A percentile compares a stretch with the other conserved stretches of the same genome.
Conservation (phyloP, 2,329 filamentous ascomycete species). For the Monilinia vaccinii-corymbosi region DNA sequence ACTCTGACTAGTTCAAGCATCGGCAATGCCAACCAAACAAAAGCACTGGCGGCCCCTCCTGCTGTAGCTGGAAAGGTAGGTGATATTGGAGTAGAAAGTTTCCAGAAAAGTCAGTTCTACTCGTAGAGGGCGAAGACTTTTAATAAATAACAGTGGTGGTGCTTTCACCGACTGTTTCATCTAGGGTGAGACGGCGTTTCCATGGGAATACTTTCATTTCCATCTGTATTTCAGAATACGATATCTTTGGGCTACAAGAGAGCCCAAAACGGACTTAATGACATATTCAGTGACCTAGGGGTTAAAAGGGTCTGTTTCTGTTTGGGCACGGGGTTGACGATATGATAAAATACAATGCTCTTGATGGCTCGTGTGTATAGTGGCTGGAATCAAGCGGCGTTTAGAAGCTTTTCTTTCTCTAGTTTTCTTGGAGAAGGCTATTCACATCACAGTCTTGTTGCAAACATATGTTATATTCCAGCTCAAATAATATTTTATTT, state of each 20-base stretch:
- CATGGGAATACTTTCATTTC: background rate
- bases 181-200: background rate
- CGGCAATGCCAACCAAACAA: background rate
- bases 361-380: background rate
- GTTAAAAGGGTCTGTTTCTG: background rate
- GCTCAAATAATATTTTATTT: too few species aligned
- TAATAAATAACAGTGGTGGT: background rate
- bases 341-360: background rate
- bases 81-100: conserved; percentile 59
- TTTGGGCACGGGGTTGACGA: background rate
- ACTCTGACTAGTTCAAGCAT: conserved; percentile 31
- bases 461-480: too few species aligned
- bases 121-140: conserved; percentile 34
- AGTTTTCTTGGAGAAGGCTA: too few species aligned
- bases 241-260: background rate
- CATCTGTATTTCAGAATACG: background rate
- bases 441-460: too few species aligned
- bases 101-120: conserved; percentile 62
- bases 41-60: conserved; percentile 33
- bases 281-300: background rate
- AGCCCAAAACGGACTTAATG: background rate
- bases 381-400: background rate
- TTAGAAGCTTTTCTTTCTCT: too few species aligned
- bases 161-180: background rate
- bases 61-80: conserved; percentile 49